Evolutionary conservation across 495 filamentous ascomycete genomes (phyloP).

Genomic region (Penicillium dipodomyicola): DNA sequence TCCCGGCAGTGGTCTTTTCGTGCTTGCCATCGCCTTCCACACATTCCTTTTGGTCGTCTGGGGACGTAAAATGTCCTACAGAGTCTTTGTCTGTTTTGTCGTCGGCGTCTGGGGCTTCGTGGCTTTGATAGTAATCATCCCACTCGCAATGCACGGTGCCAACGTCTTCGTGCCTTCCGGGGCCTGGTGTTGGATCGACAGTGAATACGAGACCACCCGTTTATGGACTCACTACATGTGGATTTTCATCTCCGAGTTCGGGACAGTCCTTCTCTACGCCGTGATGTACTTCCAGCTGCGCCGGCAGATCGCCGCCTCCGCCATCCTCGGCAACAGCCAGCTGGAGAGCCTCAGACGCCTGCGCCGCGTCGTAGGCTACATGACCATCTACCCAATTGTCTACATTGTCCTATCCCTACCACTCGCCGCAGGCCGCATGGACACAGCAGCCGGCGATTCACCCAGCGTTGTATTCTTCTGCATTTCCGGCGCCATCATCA

Average conservation of each 20-base stretch:
- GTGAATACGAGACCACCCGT: conserved; percentile 57
- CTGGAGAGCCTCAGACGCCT: conserved; percentile 41
- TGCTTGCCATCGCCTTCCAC: conserved; percentile 66
- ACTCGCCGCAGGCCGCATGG: conserved; percentile 67
- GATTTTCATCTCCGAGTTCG: conserved; percentile 69
- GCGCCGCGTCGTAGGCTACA: conserved; percentile 55
- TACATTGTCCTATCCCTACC: conserved; percentile 72
- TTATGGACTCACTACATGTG: conserved; percentile 76
- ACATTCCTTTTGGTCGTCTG: conserved; percentile 64
- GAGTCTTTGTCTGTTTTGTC: conserved; percentile 51
- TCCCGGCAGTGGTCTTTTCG: conserved; percentile 66
- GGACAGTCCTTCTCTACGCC: conserved; percentile 62
- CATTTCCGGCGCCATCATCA: conserved; percentile 68
- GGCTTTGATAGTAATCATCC: conserved; percentile 55
- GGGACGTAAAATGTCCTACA: conserved; percentile 54
- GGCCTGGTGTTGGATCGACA: conserved; percentile 73
- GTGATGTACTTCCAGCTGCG: conserved; percentile 62
- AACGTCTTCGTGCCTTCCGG: conserved; percentile 61
- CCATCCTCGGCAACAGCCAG: conserved; percentile 38
- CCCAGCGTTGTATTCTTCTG: conserved; percentile 61
- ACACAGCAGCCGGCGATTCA: conserved; percentile 54
- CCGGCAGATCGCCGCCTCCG: conserved; percentile 43
- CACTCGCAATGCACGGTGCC: conserved; percentile 50
- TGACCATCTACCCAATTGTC: conserved; percentile 75
- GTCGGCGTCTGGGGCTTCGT: conserved; percentile 58